Evolutionary conservation across 2,329 filamentous ascomycete genomes (phyloP).

Genomic region (Cordyceps militaris): DNA sequence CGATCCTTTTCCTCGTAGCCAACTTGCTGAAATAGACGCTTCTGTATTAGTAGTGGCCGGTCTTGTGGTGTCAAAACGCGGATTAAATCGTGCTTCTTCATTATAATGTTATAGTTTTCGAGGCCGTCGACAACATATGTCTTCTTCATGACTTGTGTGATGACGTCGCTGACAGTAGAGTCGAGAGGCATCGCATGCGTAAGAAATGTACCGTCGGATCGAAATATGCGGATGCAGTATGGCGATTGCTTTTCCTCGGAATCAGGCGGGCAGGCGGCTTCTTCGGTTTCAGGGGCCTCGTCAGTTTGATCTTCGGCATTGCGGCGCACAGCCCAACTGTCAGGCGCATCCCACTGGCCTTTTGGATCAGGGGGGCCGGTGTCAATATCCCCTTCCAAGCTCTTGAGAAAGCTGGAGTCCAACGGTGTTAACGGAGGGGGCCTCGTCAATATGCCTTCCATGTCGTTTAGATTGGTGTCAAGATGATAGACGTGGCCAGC

Average conservation of each 20-base stretch:
- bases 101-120: constrained; percentile 91
- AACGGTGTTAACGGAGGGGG: constrained; percentile 66
- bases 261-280: constrained; percentile 57
- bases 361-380: constrained; percentile 31
- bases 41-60: constrained; percentile 84
- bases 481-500: constrained; percentile 63
- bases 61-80: constrained; percentile 73
- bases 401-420: constrained; percentile 45
- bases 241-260: constrained; percentile 68
- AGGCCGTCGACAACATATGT: constrained; percentile 84
- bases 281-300: constrained; percentile 56
- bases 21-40: constrained; percentile 80
- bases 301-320: constrained; percentile 57
- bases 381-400: constrained; percentile 36
- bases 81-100: constrained; percentile 86
- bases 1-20: constrained; percentile 82
- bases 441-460: constrained; percentile 82
- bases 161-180: constrained; percentile 77
- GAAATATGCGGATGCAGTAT: constrained; percentile 93
- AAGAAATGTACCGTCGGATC: constrained; percentile 87
- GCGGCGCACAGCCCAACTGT: constrained; percentile 90
- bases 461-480: constrained; percentile 81
- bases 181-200: constrained; percentile 81
- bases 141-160: constrained; percentile 88
- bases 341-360: constrained; percentile 83